A percentile compares a stretch with the other conserved stretches of the same genome.
phyloP scores from a whole-genome alignment of 2,329 filamentous ascomycete species.

The Fusarium sp. region DNA sequence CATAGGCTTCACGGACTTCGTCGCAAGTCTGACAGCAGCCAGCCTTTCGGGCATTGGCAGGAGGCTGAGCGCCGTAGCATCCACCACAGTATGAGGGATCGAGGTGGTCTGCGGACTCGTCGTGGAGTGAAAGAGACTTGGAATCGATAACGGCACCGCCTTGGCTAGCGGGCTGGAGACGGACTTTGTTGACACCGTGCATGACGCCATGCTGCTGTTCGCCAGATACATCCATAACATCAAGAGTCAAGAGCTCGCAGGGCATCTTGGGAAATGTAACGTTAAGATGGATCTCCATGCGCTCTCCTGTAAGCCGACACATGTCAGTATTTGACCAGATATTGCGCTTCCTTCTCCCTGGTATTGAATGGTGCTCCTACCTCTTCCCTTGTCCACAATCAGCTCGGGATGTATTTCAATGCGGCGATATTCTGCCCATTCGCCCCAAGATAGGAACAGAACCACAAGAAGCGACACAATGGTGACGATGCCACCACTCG shows the following conservation, averaged over 20 bases:
- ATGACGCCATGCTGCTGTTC: slow-evolving; percentile 95
- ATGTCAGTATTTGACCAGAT: slow-evolving; percentile 36
- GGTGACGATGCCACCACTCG: slow-evolving; percentile 93
- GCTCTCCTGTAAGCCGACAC: slow-evolving; percentile 72
- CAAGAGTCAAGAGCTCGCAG: slow-evolving; percentile 94
- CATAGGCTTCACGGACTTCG: slow-evolving; percentile 95
- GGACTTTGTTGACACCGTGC: slow-evolving; percentile 92
- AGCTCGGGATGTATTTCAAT: slow-evolving; percentile 90
- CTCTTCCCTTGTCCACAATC: slow-evolving; percentile 95
- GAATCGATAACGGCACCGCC: slow-evolving; percentile 81
- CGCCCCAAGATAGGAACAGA: slow-evolving; percentile 88
- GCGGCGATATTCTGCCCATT: slow-evolving; percentile 93
- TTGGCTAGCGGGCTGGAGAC: slow-evolving; percentile 76
- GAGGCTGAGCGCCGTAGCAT: slow-evolving; percentile 87
- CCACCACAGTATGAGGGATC: slow-evolving; percentile 92
- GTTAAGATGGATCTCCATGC: slow-evolving; percentile 99
- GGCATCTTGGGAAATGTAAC: slow-evolving; percentile 94
- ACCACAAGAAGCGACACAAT: slow-evolving; percentile 90
- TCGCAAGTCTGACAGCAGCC: slow-evolving; percentile 98
- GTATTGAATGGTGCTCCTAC: slow-evolving; percentile 55
- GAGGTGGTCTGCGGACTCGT: slow-evolving; percentile 79
- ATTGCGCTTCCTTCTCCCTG: background rate
- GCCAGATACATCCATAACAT: slow-evolving; percentile 99
- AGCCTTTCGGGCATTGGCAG: slow-evolving; percentile 76
- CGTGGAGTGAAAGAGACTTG: slow-evolving; percentile 72